phyloP scores from a whole-genome alignment of 352 stramenopile species.

The Phytopythium delawarense region DNA sequence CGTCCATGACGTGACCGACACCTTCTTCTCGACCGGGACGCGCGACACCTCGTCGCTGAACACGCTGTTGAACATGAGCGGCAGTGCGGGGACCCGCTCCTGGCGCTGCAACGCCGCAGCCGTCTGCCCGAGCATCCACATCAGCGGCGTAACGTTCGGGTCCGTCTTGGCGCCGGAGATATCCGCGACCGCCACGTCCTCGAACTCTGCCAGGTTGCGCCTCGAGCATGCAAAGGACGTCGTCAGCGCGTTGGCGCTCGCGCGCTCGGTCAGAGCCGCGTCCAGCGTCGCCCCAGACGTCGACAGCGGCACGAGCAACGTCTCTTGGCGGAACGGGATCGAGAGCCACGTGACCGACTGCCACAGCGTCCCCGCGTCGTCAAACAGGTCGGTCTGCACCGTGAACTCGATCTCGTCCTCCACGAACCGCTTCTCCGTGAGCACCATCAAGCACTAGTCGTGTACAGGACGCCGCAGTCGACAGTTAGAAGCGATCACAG shows the following conservation, averaged over 20 bases:
- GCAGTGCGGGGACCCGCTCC: conserved; percentile 40
- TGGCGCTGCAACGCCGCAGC: conserved; percentile 40
- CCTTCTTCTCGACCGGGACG: conserved; percentile 27
- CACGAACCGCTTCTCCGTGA: conserved; percentile 71
- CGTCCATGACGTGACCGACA: conserved; percentile 27
- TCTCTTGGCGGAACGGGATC: conserved; percentile 59
- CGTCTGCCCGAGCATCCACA: conserved; percentile 57
- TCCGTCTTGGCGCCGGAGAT: conserved; percentile 21
- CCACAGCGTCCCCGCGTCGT: conserved; percentile 69
- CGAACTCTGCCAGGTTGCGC: conserved; percentile 49
- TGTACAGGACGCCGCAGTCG: background rate
- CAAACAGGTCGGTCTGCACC: conserved; percentile 72
- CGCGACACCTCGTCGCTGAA: conserved; percentile 28
- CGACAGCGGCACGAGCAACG: conserved; percentile 47
- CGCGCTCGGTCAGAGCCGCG: conserved; percentile 16
- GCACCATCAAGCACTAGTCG: conserved; percentile 66
- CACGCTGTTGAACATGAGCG: conserved; percentile 50
- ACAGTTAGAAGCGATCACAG: background rate
- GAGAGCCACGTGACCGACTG: conserved; percentile 66
- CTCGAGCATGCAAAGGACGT: conserved; percentile 37
- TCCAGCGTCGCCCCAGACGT: conserved; percentile 36
- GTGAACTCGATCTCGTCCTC: conserved; percentile 67
- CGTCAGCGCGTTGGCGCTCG: conserved; percentile 13
- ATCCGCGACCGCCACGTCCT: conserved; percentile 45
- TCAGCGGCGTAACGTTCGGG: conserved; percentile 28